Conservation (phyloP, 2,329 filamentous ascomycete species). For the Ophiostoma piceae region DNA sequence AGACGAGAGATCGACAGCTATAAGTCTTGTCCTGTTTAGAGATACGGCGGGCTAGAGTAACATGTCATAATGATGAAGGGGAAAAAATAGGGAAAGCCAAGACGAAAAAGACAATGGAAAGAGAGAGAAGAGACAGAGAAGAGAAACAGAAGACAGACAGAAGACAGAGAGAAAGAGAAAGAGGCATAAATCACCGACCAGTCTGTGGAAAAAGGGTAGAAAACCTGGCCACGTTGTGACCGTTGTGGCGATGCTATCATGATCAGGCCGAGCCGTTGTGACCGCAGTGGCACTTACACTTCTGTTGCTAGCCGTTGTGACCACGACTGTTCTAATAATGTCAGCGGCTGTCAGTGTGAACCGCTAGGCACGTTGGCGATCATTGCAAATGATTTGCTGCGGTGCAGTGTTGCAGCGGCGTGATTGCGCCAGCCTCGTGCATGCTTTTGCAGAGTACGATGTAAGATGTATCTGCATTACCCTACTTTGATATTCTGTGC, state of each 20-base stretch:
- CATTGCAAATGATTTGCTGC: background rate
- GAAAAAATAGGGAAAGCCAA: background rate
- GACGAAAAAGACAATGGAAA: background rate
- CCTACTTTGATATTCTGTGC: background rate
- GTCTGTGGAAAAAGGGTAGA: background rate
- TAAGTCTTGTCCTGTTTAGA: background rate
- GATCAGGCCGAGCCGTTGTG: background rate
- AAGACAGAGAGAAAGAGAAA: background rate
- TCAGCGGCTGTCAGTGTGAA: background rate
- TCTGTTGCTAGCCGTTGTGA: background rate
- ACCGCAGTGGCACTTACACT: too few species aligned
- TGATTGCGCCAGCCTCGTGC: background rate
- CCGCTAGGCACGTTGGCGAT: background rate
- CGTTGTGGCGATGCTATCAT: background rate
- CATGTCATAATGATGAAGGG: background rate
- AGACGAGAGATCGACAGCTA: constrained; percentile 10
- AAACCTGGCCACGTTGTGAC: background rate
- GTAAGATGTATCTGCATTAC: background rate
- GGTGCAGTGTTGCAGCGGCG: background rate
- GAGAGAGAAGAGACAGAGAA: background rate
- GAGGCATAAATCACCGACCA: background rate
- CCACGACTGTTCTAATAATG: background rate
- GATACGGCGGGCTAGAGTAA: background rate
- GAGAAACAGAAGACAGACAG: background rate
- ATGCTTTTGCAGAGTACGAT: background rate